Evolutionary conservation across 352 stramenopile genomes (phyloP).

Genomic region (Albugo laibachii): DNA sequence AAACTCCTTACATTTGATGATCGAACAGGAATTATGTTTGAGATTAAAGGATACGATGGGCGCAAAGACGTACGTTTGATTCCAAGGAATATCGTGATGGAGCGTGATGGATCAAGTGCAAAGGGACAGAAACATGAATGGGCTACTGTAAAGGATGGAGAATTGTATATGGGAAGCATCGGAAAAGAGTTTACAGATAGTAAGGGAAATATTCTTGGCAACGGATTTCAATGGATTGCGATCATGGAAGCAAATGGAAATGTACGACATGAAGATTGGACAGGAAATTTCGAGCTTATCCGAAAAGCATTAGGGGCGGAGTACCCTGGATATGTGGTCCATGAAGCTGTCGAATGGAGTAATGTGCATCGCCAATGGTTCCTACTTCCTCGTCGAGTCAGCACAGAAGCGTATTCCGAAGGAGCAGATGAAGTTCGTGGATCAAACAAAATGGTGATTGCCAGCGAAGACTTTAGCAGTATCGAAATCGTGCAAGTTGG

Average conservation of each 20-base stretch:
- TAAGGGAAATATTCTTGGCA: conserved; percentile 83
- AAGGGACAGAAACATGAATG: conserved; percentile 99
- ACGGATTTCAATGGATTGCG: conserved; percentile 95
- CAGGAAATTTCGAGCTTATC: conserved; percentile 83
- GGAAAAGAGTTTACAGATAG: conserved; percentile 89
- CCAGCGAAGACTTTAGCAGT: conserved; percentile 76
- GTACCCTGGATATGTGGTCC: conserved; percentile 90
- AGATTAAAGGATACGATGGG: conserved; percentile 80
- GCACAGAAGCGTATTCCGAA: conserved; percentile 89
- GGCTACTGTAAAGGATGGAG: conserved; percentile 95
- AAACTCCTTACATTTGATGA: conserved; percentile 94
- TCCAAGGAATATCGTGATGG: conserved; percentile 91
- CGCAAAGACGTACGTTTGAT: conserved; percentile 69
- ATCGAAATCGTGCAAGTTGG: conserved; percentile 72
- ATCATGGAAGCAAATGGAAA: conserved; percentile 72
- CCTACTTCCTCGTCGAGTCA: conserved; percentile 92
- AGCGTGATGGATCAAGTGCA: conserved; percentile 88
- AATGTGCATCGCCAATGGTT: conserved; percentile 90
- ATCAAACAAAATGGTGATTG: conserved; percentile 80
- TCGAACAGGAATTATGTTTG: conserved; percentile 95
- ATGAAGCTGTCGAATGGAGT: conserved; percentile 96
- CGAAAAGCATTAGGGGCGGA: conserved; percentile 77
- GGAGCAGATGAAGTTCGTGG: conserved; percentile 85
- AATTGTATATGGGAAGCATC: conserved; percentile 93
- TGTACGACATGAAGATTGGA: conserved; percentile 88